Conservation (phyloP, 1,139 yeast genomes). For the Blastobotrys persicus region DNA sequence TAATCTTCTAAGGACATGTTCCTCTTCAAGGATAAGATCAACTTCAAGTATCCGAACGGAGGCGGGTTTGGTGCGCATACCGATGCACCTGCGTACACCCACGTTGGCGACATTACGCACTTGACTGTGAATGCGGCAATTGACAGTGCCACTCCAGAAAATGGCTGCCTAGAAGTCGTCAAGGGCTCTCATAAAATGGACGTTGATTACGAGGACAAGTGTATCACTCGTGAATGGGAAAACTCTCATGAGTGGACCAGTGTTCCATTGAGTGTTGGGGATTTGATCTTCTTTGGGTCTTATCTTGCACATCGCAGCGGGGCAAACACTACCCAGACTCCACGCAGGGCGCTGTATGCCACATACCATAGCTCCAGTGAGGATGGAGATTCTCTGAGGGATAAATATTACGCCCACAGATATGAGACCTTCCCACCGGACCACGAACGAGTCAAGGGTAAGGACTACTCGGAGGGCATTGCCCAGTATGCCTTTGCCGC, state of each 20-base stretch:
- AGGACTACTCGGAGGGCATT: slow-evolving; percentile 18
- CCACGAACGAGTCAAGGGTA: slow-evolving; percentile 17
- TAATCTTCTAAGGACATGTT: slow-evolving; percentile 12
- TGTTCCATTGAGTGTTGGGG: slow-evolving; percentile 17
- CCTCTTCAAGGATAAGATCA: slow-evolving; percentile 22
- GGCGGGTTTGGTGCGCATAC: slow-evolving; percentile 21
- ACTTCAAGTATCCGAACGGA: slow-evolving; percentile 19
- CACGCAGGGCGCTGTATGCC: slow-evolving; percentile 19
- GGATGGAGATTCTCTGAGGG: slow-evolving; percentile 16
- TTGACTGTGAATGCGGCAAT: slow-evolving; percentile 21
- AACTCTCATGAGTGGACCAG: slow-evolving; percentile 17
- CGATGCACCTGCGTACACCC: slow-evolving; percentile 23
- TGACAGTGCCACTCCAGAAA: slow-evolving; percentile 21
- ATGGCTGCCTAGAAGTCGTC: slow-evolving; percentile 21
- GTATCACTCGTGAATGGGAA: slow-evolving; percentile 20
- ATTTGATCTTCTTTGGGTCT: slow-evolving; percentile 19
- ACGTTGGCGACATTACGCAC: slow-evolving; percentile 21
- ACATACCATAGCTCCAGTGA: slow-evolving; percentile 17
- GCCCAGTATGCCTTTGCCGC: slow-evolving; percentile 20
- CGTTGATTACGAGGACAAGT: slow-evolving; percentile 13
- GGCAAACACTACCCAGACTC: slow-evolving; percentile 12
- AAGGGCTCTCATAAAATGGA: slow-evolving; percentile 19
- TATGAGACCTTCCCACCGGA: slow-evolving; percentile 20
- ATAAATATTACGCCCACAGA: slow-evolving; percentile 17
- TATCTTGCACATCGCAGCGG: slow-evolving; percentile 21